Conservation (phyloP, 495 filamentous ascomycete genomes). For the Hamigera avellanea region DNA sequence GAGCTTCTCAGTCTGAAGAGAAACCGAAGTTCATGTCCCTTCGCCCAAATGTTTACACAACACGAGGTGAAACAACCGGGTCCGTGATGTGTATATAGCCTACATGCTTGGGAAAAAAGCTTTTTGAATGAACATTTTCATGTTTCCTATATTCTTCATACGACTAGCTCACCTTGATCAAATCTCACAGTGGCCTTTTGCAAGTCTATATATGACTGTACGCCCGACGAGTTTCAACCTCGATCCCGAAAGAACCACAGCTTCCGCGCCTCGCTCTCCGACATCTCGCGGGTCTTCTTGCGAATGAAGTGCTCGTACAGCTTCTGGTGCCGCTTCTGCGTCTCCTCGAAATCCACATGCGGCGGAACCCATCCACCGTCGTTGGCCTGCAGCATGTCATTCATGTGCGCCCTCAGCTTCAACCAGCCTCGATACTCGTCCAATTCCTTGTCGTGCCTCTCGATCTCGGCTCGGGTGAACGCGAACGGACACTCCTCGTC, state of each 20-base stretch:
- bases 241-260: conserved; percentile 11
- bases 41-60: no score
- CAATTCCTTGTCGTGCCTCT: conserved; percentile 9
- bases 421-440: conserved; percentile 15
- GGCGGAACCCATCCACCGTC: conserved; percentile 19
- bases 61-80: no score
- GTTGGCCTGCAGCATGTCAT: conserved; percentile 18
- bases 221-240: no score
- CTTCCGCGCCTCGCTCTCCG: conserved; percentile 11
- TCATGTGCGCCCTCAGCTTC: conserved; percentile 11
- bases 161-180: no score
- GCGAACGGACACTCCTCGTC: conserved; percentile 10
- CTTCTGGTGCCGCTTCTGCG: conserved; percentile 7
- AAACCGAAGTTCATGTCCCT: no score
- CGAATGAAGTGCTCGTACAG: conserved; percentile 10
- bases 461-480: conserved; percentile 8
- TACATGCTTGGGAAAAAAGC: no score
- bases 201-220: no score
- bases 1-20: no score
- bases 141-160: no score
- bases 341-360: conserved; percentile 12
- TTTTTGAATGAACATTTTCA: no score
- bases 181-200: no score
- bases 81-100: no score
- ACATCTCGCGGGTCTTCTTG: conserved; percentile 7